Evolutionary conservation across 306 rosid species (phyloP).

Genomic region (Cicer cuneatum): DNA sequence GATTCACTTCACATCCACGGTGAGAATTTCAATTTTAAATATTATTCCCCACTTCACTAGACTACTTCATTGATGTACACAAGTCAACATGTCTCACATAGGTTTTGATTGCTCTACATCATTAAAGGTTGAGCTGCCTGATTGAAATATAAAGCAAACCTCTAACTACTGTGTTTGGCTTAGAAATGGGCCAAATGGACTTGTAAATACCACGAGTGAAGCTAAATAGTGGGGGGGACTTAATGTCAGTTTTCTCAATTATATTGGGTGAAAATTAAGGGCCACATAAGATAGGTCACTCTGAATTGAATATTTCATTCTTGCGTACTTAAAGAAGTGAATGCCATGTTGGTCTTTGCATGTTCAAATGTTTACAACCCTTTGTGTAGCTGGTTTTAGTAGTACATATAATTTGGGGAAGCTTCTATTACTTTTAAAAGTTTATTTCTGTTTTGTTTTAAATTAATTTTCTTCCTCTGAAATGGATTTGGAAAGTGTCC

Average conservation of each 20-base stretch:
- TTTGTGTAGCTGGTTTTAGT: conserved; percentile 14
- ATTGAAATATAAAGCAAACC: conserved; percentile 23
- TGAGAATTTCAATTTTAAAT: conserved; percentile 46
- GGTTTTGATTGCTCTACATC: conserved; percentile 35
- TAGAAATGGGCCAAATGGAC: background rate
- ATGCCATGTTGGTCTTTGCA: conserved; percentile 4
- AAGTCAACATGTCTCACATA: conserved; percentile 29
- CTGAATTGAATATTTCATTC: conserved; percentile 9
- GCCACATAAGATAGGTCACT: conserved; percentile 25
- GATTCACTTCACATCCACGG: conserved; percentile 73
- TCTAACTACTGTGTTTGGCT: conserved; percentile 14
- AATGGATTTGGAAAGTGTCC: conserved; percentile 41
- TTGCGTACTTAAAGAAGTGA: conserved; percentile 19
- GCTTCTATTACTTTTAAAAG: background rate
- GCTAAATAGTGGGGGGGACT: conserved; percentile 23
- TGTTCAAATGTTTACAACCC: conserved; percentile 21
- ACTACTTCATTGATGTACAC: conserved; percentile 26
- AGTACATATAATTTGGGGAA: conserved; percentile 28
- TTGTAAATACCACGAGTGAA: conserved; percentile 17
- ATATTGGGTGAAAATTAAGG: conserved; percentile 9
- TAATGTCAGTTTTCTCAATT: conserved; percentile 12
- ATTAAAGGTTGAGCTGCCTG: conserved; percentile 18
- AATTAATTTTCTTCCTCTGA: conserved; percentile 31
- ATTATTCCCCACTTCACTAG: background rate
- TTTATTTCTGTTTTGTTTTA: conserved; percentile 27